A percentile compares a stretch with the other conserved stretches of the same genome.
These are phyloP conservation scores for Picea engelmannii DNA, from an alignment of 83 land plant genomes.

Conservation along the genomic window DNA sequence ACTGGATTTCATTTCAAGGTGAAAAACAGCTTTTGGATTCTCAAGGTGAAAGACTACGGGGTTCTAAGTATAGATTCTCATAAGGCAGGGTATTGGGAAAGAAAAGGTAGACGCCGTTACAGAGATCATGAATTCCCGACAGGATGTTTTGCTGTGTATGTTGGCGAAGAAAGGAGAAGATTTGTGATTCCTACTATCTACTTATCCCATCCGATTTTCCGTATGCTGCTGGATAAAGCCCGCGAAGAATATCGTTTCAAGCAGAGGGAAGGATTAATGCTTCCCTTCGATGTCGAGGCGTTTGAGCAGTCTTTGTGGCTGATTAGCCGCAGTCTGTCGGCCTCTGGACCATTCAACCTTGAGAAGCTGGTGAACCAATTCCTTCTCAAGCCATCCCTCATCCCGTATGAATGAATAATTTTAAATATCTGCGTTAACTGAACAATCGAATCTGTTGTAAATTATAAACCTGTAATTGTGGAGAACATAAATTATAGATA, in stretches of 20 bases:
- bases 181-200: slow-evolving; percentile 9
- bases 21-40: no score
- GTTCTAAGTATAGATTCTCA: background rate
- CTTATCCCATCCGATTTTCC: slow-evolving; percentile 10
- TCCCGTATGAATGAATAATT: background rate
- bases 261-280: background rate
- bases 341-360: background rate
- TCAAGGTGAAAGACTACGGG: background rate
- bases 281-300: slow-evolving; percentile 5
- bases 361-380: background rate
- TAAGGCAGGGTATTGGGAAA: background rate
- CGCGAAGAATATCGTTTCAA: slow-evolving; percentile 16
- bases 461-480: no score
- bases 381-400: background rate
- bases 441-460: no score
- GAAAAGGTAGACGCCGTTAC: background rate
- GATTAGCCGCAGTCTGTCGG: background rate
- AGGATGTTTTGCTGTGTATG: slow-evolving; percentile 18
- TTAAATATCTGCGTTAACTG: no score
- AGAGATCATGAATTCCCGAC: background rate
- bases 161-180: slow-evolving; percentile 2
- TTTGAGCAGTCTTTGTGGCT: background rate
- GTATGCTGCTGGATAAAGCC: slow-evolving; percentile 10
- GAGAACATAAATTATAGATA: no score
- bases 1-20: background rate